phyloP scores from a whole-genome alignment of 1,284 basidiomycete species.

The Cutaneotrichosporon dermatis region DNA sequence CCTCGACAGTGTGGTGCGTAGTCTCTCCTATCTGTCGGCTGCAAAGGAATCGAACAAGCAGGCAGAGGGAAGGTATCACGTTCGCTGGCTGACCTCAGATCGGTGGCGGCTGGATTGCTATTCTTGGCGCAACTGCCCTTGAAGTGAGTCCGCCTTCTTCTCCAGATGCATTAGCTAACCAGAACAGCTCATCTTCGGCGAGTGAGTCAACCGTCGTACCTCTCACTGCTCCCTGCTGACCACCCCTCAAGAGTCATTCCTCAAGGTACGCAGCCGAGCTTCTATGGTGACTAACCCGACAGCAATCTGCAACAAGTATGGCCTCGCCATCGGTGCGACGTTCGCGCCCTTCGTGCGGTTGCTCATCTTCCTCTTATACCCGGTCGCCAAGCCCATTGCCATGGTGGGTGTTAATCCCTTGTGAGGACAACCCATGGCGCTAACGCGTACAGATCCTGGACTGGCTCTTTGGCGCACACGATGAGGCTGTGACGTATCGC shows the following conservation, averaged over 20 bases:
- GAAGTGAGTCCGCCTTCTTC: slow-evolving; percentile 22
- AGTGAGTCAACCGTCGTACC: slow-evolving; percentile 10
- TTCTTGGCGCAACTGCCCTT: slow-evolving; percentile 27
- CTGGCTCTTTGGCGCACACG: slow-evolving; percentile 51
- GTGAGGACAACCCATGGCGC: no score
- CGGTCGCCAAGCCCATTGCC: slow-evolving; percentile 50
- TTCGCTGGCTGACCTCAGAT: slow-evolving; percentile 26
- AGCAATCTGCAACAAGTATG: slow-evolving; percentile 53
- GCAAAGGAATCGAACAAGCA: no score
- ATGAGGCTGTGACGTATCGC: slow-evolving; percentile 66
- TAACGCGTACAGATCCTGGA: slow-evolving; percentile 42
- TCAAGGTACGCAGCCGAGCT: slow-evolving; percentile 28
- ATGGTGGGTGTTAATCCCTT: slow-evolving; percentile 21
- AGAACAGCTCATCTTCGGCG: slow-evolving; percentile 22
- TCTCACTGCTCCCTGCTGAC: neutral
- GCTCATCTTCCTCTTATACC: slow-evolving; percentile 50
- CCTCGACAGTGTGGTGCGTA: slow-evolving; percentile 44
- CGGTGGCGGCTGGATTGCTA: slow-evolving; percentile 44
- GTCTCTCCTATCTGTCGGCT: neutral
- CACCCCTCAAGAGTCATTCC: slow-evolving; percentile 36
- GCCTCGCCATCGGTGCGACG: slow-evolving; percentile 52
- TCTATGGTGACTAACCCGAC: slow-evolving; percentile 8
- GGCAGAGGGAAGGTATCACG: neutral
- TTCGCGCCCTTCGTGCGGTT: slow-evolving; percentile 51
- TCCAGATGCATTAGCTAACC: slow-evolving; percentile 1